Percentiles rank a stretch among this genome's conserved stretches.
Conservation (phyloP, 2,329 filamentous ascomycete genomes). For the Aureobasidium sp. region DNA sequence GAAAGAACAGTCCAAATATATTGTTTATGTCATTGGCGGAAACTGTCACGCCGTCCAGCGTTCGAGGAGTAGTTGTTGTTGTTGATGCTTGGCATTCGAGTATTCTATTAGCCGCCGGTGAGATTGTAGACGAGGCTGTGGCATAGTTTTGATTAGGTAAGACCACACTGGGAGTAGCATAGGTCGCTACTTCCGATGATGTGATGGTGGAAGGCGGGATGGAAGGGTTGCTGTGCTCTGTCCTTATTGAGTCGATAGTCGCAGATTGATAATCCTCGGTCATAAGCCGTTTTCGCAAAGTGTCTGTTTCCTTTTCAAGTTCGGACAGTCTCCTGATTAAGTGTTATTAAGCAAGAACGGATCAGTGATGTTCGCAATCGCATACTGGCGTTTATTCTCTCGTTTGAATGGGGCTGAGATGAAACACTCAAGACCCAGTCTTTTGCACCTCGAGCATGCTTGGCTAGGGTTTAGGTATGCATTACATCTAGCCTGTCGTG, state of each 20-base stretch:
- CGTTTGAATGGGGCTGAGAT: not conserved
- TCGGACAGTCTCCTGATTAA: slow-evolving; percentile 2
- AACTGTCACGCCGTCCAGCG: not conserved
- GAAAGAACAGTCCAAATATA: slow-evolving; percentile 3
- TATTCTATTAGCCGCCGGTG: not conserved
- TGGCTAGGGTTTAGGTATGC: not conserved
- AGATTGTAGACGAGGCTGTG: not conserved
- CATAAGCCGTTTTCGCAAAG: slow-evolving; percentile 2
- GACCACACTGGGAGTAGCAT: not conserved
- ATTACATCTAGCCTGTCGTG: slow-evolving; percentile 7
- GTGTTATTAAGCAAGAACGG: not conserved
- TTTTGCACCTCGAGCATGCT: slow-evolving; percentile 2
- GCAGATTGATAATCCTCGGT: not conserved
- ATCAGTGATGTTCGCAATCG: not conserved
- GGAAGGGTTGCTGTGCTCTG: not conserved
- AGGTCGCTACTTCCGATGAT: not conserved
- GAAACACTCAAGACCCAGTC: not conserved
- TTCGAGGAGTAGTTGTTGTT: slow-evolving; percentile 3
- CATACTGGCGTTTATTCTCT: slow-evolving; percentile 9
- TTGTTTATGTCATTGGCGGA: not conserved
- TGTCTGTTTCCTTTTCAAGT: slow-evolving; percentile 7
- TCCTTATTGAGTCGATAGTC: not conserved
- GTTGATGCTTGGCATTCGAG: not conserved
- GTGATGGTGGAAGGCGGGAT: not conserved
- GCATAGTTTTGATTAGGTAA: not conserved